Conservation (phyloP, 345 rosid genomes). For the Linum trigynum region DNA sequence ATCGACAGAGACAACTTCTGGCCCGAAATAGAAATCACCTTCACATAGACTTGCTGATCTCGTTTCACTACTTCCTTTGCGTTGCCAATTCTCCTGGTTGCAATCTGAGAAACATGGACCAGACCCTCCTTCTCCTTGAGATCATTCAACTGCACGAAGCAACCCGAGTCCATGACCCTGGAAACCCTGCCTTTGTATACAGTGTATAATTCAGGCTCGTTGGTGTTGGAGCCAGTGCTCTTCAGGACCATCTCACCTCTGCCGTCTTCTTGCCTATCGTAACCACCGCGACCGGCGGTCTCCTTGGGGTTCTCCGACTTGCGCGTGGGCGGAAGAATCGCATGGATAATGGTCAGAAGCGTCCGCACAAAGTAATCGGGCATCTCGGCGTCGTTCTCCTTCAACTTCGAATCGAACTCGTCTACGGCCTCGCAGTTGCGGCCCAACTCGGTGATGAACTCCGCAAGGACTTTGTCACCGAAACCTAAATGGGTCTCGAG, state of each 20-base stretch:
- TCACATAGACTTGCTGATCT: slow-evolving; percentile 70
- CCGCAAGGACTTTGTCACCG: slow-evolving; percentile 66
- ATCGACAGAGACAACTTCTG: slow-evolving; percentile 59
- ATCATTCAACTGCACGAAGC: slow-evolving; percentile 70
- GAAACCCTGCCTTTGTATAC: slow-evolving; percentile 79
- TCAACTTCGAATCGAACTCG: slow-evolving; percentile 60
- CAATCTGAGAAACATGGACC: slow-evolving; percentile 83
- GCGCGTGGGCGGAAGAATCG: slow-evolving; percentile 57
- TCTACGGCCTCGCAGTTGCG: slow-evolving; percentile 48
- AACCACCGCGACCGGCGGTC: slow-evolving; percentile 17
- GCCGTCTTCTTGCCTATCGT: slow-evolving; percentile 24
- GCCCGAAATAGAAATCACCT: slow-evolving; percentile 58
- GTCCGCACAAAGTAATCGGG: slow-evolving; percentile 87
- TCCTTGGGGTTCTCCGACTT: slow-evolving; percentile 27
- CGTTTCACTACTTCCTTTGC: slow-evolving; percentile 64
- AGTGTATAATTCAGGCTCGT: slow-evolving; percentile 63
- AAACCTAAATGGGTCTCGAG: slow-evolving; percentile 68
- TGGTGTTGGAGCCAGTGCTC: neutral
- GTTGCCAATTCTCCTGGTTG: slow-evolving; percentile 43
- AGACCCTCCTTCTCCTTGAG: slow-evolving; percentile 84
- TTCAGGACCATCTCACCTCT: slow-evolving; percentile 13
- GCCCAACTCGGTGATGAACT: slow-evolving; percentile 67
- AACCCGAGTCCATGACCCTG: slow-evolving; percentile 74
- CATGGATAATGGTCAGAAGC: slow-evolving; percentile 66
- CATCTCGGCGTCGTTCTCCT: slow-evolving; percentile 69